These are phyloP conservation scores for Epichloe festucae DNA, from an alignment of 2,329 filamentous ascomycete genomes.

Conservation along the genomic window DNA sequence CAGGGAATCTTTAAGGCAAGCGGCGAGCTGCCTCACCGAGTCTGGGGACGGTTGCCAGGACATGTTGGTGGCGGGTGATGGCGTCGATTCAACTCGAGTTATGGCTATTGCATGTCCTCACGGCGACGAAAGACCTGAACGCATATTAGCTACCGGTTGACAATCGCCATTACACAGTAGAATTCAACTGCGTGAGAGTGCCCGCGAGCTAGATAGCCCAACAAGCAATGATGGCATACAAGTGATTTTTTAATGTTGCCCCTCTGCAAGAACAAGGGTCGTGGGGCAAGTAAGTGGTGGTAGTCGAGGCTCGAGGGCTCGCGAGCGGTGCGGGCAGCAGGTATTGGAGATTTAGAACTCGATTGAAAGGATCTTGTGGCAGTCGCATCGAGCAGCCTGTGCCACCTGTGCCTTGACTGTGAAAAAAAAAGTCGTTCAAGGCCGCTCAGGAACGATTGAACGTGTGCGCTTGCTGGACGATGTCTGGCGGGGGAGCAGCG, in stretches of 20 bases:
- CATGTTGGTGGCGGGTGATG: conserved; percentile 39
- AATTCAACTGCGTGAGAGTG: background rate
- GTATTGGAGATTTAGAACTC: background rate
- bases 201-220: background rate
- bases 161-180: background rate
- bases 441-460: conserved; percentile 2
- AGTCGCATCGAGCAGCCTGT: background rate
- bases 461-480: conserved; percentile 8
- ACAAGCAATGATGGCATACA: conserved; percentile 1
- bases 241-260: background rate
- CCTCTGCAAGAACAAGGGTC: conserved; percentile 4
- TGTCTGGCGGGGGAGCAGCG: conserved; percentile 5
- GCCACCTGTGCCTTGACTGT: background rate
- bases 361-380: background rate
- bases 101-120: background rate
- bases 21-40: conserved; percentile 77
- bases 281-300: background rate
- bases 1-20: conserved; percentile 83
- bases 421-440: background rate
- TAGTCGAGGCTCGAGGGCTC: background rate
- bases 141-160: background rate
- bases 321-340: background rate
- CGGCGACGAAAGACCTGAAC: background rate
- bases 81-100: background rate
- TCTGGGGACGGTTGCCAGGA: conserved; percentile 85